A percentile compares a stretch with the other conserved stretches of the same genome.
These are phyloP conservation scores for Candida maris DNA, from an alignment of 805 yeast genomes.

Conservation along the genomic window DNA sequence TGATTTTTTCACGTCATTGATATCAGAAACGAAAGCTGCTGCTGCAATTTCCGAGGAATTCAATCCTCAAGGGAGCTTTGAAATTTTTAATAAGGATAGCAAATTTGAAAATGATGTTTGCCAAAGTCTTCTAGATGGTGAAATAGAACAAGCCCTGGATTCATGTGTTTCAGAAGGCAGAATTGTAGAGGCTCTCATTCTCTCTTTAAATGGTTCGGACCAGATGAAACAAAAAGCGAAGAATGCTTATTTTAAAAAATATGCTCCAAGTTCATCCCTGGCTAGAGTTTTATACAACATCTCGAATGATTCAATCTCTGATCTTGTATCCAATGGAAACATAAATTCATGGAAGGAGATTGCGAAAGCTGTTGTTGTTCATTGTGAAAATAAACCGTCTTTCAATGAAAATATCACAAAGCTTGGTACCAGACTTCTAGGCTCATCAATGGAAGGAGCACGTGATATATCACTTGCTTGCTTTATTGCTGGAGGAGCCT, in stretches of 20 bases:
- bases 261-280: conserved; percentile 48
- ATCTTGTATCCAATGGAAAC: conserved; percentile 74
- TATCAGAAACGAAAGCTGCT: conserved; percentile 16
- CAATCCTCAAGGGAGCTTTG: conserved; percentile 55
- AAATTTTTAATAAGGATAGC: conserved; percentile 30
- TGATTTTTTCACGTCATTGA: conserved; percentile 37
- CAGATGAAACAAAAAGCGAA: conserved; percentile 64
- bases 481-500: conserved; percentile 75
- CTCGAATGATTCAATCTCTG: conserved; percentile 51
- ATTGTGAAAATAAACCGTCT: conserved; percentile 41
- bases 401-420: conserved; percentile 54
- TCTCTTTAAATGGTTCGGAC: conserved; percentile 67
- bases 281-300: conserved; percentile 73
- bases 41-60: conserved; percentile 15
- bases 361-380: conserved; percentile 65
- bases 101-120: conserved; percentile 46
- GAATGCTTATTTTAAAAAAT: conserved; percentile 63
- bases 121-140: conserved; percentile 54
- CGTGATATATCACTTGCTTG: conserved; percentile 75
- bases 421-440: conserved; percentile 75
- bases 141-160: conserved; percentile 64
- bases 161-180: conserved; percentile 59
- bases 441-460: conserved; percentile 35
- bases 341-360: conserved; percentile 80
- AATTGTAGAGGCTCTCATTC: conserved; percentile 73